Conservation (phyloP, 345 rosid genomes). For the Syzygium grande region DNA sequence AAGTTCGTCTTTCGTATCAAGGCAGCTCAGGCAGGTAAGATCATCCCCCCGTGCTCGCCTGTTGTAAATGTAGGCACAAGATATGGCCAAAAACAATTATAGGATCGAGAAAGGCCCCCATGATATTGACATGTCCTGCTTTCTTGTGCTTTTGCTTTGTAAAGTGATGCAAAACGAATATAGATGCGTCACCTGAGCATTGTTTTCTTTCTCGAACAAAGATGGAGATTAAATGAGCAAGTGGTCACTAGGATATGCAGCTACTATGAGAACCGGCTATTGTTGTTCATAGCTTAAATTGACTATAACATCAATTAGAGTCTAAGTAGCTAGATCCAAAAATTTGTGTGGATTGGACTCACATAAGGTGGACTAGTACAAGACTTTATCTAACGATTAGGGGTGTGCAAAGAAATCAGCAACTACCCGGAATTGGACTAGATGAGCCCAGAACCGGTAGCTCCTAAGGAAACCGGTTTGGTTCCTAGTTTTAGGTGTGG, state of each 20-base stretch:
- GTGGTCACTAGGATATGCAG: not conserved
- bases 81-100: not conserved
- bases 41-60: not conserved
- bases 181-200: not conserved
- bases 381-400: not conserved
- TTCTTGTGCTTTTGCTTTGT: not conserved
- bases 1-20: not conserved
- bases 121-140: not conserved
- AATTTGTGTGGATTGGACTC: not conserved
- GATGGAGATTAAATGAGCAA: not conserved
- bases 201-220: not conserved
- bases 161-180: not conserved
- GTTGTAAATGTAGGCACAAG: not conserved
- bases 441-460: too few species aligned
- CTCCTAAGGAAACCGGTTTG: too few species aligned
- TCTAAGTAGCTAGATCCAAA: not conserved
- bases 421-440: too few species aligned
- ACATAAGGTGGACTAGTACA: not conserved
- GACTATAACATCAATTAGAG: not conserved
- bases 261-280: not conserved
- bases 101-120: not conserved
- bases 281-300: not conserved
- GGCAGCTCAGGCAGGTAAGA: not conserved
- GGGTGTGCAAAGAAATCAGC: too few species aligned
- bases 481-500: too few species aligned